Base-by-base conservation (phyloP, 768 basidiomycete genomes). In the Naganishia onofrii region DNA sequence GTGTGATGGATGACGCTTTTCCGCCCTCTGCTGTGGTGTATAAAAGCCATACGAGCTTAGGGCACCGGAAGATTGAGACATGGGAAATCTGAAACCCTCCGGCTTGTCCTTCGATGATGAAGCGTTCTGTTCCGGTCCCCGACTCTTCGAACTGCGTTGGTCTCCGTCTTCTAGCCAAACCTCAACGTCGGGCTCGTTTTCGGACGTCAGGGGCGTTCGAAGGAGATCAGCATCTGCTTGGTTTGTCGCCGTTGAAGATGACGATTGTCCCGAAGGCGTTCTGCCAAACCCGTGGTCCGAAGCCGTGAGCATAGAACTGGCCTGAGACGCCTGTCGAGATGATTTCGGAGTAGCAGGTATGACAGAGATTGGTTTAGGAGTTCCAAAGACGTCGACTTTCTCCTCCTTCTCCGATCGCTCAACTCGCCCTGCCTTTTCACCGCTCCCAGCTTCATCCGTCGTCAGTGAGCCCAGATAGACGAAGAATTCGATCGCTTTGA, bases 151-250 rank as follows among this genome's bases (percentile, higher is more conserved):
- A 38, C 9, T n/a, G 23, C 38, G 1, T 63, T n/a, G 48, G 4
- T 44, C 38, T 4, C 60, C 31, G 42, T 46, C 60, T 6, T 42
- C 36, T 4, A 26, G 29, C 36, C 60, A 63, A 42, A 63, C 42
- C 23, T 63, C 60, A 19, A 63, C 23, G 23, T 63, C 60, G 12
- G 60, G 46, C 23, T 34, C 60, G 28, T 63, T 42, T 17, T 63
- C 60, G 2, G 60, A 63, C 5, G 46, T 42, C 7, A 63, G 21
- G 12, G 60, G 38, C 23, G 60, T 63, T 4, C 60, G 60, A 19
- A 63, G 29, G 42, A 58, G 60, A 36, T 63, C 60, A 15, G n/a
- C 9, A 42, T 63, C 60, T 28, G 60, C 60, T 19, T 63, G 60
- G 46, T 63, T 63, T 7, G 60, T 44, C 12, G 42, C 42, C 1